Evolutionary conservation across 352 stramenopile genomes (phyloP).

Genomic region (Phytophthora pisi): DNA sequence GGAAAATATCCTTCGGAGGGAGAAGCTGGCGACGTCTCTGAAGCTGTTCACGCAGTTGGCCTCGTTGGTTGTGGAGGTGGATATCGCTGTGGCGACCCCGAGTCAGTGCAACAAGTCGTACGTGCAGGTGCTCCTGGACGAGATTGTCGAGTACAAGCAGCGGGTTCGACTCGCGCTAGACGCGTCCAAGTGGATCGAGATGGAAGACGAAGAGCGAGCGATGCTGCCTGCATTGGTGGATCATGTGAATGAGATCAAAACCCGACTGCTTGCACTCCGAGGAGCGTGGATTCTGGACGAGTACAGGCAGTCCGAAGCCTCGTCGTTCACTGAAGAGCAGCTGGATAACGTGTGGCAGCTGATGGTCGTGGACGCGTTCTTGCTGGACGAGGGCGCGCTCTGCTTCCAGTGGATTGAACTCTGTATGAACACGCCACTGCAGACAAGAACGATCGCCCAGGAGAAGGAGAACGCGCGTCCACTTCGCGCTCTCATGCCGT

Average conservation of each 20-base stretch:
- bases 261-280: slow-evolving; percentile 64
- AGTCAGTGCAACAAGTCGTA: slow-evolving; percentile 1
- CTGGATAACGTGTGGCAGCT: slow-evolving; percentile 53
- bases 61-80: slow-evolving; percentile 31
- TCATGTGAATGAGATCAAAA: slow-evolving; percentile 44
- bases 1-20: slow-evolving; percentile 29
- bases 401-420: slow-evolving; percentile 83
- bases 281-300: slow-evolving; percentile 56
- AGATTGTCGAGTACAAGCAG: slow-evolving; percentile 37
- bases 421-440: slow-evolving; percentile 49
- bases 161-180: slow-evolving; percentile 11
- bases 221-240: slow-evolving; percentile 23
- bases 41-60: slow-evolving; percentile 48
- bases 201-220: slow-evolving; percentile 16
- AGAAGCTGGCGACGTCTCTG: slow-evolving; percentile 30
- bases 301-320: neutral
- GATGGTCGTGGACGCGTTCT: slow-evolving; percentile 40
- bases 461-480: neutral
- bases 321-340: slow-evolving; percentile 21
- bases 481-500: slow-evolving; percentile 27
- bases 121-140: slow-evolving; percentile 29
- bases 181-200: slow-evolving; percentile 1
- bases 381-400: slow-evolving; percentile 57
- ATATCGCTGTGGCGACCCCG: slow-evolving; percentile 1
- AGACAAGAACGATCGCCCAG: neutral